Evolutionary conservation across 805 yeast species (phyloP), one percentile per base, ranked within the genome.

Genomic region (Pichia phayaonensis): DNA sequence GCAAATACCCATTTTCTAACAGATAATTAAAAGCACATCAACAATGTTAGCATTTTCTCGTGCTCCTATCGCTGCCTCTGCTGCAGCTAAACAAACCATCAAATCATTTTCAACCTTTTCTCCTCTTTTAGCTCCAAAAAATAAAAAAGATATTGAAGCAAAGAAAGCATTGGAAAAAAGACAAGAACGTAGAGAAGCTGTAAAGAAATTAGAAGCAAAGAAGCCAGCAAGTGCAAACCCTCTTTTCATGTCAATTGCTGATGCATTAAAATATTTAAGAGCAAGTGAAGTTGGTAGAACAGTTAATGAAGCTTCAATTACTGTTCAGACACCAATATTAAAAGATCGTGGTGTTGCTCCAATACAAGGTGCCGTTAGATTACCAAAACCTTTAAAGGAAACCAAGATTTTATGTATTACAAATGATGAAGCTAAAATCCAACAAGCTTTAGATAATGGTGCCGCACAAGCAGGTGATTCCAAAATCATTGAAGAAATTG

Each of bases 241-340:
- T 1, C 71, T 85, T 49, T 84, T 80, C 62, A 80, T 86, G 85
- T 82, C 79, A 46, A 73, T 89, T 8, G 79, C 86, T 7, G 67
- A 71, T 29, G 97, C 97, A 1, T 66, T 89, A 65, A 76, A 86
- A 59, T 90, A 82, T 61, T 64, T 92, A 50, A 75, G 97, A 55
- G 96, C 98, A 0, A 80, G 90, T 6, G 97, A 90, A 66, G 95
- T 90, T 6, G 98, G 99, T 6, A 80, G 86, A 61, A 80, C 92
- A 2, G 71, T 75, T 5, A 69, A 76, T n/a, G 81, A 82, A 58
- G 81, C 92, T 22, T 83, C 90, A 23, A 72, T 92, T 40, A 72
- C 86, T 18, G 67, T 86, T 49, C 79, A 84, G 48, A 75, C 87
- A 18, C 71, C 79, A 18, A 73, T 90, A 29, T 76, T 83, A 12